Evolutionary conservation across 192 early-diverging fungal genomes (phyloP), one percentile per base, ranked within the genome.

Genomic region (Radiomyces spectabilis): DNA sequence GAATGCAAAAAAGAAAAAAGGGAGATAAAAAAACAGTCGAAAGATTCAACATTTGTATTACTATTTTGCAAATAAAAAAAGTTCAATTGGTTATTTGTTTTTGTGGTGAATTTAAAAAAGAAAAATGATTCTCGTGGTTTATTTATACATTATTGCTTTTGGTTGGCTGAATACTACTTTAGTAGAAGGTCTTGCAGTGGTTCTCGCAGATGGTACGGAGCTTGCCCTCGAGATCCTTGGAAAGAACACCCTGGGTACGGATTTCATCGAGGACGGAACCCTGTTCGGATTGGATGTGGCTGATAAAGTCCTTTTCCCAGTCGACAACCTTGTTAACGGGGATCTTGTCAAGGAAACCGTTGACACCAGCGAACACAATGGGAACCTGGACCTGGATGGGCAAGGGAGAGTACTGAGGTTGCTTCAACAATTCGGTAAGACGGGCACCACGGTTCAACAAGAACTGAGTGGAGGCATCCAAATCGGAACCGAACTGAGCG

Each of bases 381-480:
- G 89, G 85, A 18, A 99, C 95, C 85, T 97, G 95, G 79, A 91
- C 84, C 83, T 99, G 93, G 57, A 97, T 90, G 40, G 97, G 76
- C 51, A 97, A 71, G 45, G 97, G 97, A 69, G 75, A 79, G 87
- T 95, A 97, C 81, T 99, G 97, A 61, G 92, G 88, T 81, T 99
- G 97, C 89, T 99, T 99, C 68, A 99, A 77, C 63, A 99, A 81
- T 83, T 99, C 97, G 34, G 95, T 97, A 41, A 99, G 80, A 78
- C 97, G 95, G 62, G 95, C 93, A 85, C 97, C 97, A 85, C 97
- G 93, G 89, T 96, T 96, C 57, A 99, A 77, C 81, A 93, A 76
- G 88, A 95, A 97, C 80, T 97, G 97, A 46, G 97, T 99, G 61
- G 97, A 96, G 63, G 95, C 94, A 81, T 99, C 97, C 59, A 99